Evolutionary conservation across 2,329 filamentous ascomycete species (phyloP).

Genomic region (Talaromyces islandicus): DNA sequence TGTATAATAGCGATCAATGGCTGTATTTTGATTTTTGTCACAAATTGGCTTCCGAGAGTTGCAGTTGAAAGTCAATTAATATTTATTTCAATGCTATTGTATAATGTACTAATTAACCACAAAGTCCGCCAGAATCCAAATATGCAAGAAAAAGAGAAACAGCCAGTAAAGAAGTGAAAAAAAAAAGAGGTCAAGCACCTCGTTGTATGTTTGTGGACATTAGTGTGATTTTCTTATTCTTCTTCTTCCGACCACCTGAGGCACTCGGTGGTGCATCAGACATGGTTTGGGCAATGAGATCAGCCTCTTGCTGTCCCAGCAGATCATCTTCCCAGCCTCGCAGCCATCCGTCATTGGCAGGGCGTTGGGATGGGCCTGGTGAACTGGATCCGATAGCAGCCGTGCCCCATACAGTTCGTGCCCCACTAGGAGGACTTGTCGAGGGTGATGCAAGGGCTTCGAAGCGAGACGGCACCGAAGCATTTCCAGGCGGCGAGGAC

Average conservation of each 20-base stretch:
- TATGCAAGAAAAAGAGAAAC: neutral
- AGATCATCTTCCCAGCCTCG: constrained; percentile 77
- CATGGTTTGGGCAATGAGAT: constrained; percentile 46
- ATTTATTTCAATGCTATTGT: neutral
- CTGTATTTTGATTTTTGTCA: too few relatives aligned
- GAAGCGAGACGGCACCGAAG: constrained; percentile 29
- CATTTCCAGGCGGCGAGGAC: constrained; percentile 36
- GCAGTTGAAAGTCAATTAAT: neutral
- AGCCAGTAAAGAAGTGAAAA: neutral
- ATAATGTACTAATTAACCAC: neutral
- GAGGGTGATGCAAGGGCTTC: constrained; percentile 66
- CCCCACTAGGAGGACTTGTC: constrained; percentile 64
- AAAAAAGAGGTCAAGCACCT: constrained; percentile 41
- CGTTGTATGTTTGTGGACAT: constrained; percentile 61
- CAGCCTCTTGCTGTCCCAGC: constrained; percentile 52
- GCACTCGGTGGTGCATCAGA: constrained; percentile 16
- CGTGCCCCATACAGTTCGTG: constrained; percentile 91
- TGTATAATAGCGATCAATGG: too few relatives aligned
- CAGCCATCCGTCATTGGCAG: constrained; percentile 73
- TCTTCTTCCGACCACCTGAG: constrained; percentile 47
- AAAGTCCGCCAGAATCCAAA: neutral
- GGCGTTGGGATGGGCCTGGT: constrained; percentile 37
- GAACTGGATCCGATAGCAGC: constrained; percentile 55
- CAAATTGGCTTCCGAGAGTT: too few relatives aligned
- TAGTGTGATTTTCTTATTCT: constrained; percentile 62